A percentile compares a stretch with the other conserved stretches of the same genome.
phyloP scores from a whole-genome alignment of 2,329 filamentous ascomycete species.

The Monosporascus sp. region DNA sequence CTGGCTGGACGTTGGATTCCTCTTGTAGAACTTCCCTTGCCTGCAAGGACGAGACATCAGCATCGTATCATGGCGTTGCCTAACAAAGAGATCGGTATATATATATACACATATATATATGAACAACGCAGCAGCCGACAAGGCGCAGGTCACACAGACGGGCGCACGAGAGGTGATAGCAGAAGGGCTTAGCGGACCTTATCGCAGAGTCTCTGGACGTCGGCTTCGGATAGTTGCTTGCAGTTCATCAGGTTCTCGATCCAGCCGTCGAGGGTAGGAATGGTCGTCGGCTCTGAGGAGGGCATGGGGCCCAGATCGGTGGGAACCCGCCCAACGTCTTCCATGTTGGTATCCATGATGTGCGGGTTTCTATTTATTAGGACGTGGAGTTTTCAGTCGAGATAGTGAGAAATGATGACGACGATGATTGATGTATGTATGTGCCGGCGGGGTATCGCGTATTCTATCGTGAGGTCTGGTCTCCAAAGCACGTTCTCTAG shows the following conservation, averaged over 20 bases:
- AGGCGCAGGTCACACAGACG: neutral
- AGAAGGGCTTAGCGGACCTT: constrained; percentile 58
- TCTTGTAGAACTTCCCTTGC: constrained; percentile 94
- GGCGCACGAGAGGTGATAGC: too few species aligned
- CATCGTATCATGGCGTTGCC: constrained; percentile 6
- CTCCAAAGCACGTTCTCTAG: too few species aligned
- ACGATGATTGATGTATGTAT: neutral
- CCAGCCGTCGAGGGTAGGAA: constrained; percentile 93
- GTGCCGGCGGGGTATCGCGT: neutral
- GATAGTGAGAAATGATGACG: neutral
- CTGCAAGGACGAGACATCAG: constrained; percentile 43
- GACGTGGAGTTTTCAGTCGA: constrained; percentile 3
- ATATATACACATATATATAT: neutral
- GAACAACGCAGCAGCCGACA: neutral
- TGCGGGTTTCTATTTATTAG: neutral
- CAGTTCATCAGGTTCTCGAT: constrained; percentile 97
- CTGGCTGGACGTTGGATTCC: constrained; percentile 97
- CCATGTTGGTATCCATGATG: constrained; percentile 96
- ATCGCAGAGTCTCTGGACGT: constrained; percentile 95
- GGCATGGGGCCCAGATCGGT: constrained; percentile 69
- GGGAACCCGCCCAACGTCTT: constrained; percentile 86
- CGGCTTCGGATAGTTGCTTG: constrained; percentile 93
- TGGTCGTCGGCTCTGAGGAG: constrained; percentile 72
- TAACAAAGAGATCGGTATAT: neutral
- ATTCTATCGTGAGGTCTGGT: neutral